Evolutionary conservation across 2,329 filamentous ascomycete genomes (phyloP).

Genomic region (Botrytis elliptica): DNA sequence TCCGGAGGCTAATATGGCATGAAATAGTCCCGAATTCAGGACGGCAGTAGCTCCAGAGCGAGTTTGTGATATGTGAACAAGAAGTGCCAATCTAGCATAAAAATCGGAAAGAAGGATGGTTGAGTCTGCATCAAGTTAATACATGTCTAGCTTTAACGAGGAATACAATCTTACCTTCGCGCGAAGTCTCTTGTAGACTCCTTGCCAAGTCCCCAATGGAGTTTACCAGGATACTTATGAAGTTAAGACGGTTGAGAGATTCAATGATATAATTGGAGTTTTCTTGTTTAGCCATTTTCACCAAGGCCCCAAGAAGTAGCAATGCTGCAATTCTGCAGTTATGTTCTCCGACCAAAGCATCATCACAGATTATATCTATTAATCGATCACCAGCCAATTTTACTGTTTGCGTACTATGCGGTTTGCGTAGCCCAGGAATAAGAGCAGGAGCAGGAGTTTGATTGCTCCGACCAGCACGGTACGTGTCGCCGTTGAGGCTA

Average conservation of each 20-base stretch:
- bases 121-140: slow-evolving; percentile 38
- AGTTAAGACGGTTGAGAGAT: slow-evolving; percentile 80
- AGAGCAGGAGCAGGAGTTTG: background rate
- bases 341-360: slow-evolving; percentile 82
- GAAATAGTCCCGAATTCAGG: slow-evolving; percentile 86
- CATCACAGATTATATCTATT: slow-evolving; percentile 85
- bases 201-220: slow-evolving; percentile 74
- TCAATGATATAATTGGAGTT: slow-evolving; percentile 74
- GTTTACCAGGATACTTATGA: slow-evolving; percentile 86
- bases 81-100: slow-evolving; percentile 74
- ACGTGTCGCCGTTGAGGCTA: background rate
- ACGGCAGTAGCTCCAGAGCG: slow-evolving; percentile 80
- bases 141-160: slow-evolving; percentile 1
- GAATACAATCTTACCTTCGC: slow-evolving; percentile 49
- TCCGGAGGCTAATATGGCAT: slow-evolving; percentile 74
- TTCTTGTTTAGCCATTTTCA: slow-evolving; percentile 70
- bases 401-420: slow-evolving; percentile 64
- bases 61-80: slow-evolving; percentile 81
- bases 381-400: slow-evolving; percentile 79
- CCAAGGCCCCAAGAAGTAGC: slow-evolving; percentile 75
- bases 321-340: slow-evolving; percentile 82
- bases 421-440: slow-evolving; percentile 46
- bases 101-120: slow-evolving; percentile 46
- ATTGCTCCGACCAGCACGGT: background rate
- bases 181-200: slow-evolving; percentile 63